Percentiles rank a stretch among this genome's conserved stretches.
Conservation (phyloP, 2,329 filamentous ascomycete genomes). For the Escovopsis sp. region DNA sequence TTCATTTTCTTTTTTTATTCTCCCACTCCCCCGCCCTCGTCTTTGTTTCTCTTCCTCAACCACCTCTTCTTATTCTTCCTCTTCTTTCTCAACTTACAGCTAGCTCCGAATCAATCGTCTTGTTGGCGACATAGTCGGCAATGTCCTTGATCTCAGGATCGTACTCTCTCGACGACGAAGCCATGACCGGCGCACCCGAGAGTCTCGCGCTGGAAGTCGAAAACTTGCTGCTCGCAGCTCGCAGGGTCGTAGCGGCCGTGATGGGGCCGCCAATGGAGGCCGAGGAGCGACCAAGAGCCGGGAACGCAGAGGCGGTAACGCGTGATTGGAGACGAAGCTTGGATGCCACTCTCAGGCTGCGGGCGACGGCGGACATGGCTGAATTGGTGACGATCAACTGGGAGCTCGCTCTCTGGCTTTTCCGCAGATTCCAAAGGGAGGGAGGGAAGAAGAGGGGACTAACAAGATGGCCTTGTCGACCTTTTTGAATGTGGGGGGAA, state of each 20-base stretch:
- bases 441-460: too few relatives aligned
- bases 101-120: constrained; percentile 77
- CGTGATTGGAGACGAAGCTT: constrained; percentile 34
- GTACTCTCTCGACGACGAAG: constrained; percentile 47
- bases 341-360: constrained; percentile 38
- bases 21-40: too few relatives aligned
- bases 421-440: too few relatives aligned
- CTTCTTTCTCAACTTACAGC: constrained; percentile 49
- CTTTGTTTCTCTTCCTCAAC: too few relatives aligned
- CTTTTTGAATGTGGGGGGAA: too few relatives aligned
- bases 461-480: too few relatives aligned
- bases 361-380: constrained; percentile 39
- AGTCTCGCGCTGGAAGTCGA: constrained; percentile 33
- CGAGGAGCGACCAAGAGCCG: constrained; percentile 7
- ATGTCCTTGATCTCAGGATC: constrained; percentile 93
- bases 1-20: neutral
- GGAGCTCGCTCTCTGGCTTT: neutral
- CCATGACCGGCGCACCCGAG: constrained; percentile 35
- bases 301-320: constrained; percentile 12
- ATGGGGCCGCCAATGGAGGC: constrained; percentile 15
- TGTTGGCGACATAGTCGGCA: constrained; percentile 86
- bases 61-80: neutral
- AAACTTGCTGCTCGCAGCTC: constrained; percentile 26
- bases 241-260: constrained; percentile 21
- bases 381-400: neutral